Conservation (phyloP, 495 filamentous ascomycete genomes). For the Penicillium fimorum region DNA sequence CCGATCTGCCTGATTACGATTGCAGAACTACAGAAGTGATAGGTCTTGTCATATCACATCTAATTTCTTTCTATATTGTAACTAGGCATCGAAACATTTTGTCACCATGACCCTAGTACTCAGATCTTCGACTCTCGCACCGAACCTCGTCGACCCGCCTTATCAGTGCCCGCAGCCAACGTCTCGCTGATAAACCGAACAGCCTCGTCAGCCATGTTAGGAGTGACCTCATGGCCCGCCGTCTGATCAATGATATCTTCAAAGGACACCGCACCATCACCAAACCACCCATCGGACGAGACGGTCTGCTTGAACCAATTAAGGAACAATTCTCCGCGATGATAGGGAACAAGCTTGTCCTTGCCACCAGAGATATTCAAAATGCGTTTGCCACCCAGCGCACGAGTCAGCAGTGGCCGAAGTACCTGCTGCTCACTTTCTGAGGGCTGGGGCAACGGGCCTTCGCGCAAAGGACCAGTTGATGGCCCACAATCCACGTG, state of each 20-base stretch:
- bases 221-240: conserved; percentile 70
- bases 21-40: background rate
- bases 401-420: conserved; percentile 41
- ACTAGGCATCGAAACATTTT: conserved; percentile 9
- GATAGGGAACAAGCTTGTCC: conserved; percentile 85
- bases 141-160: conserved; percentile 26
- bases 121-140: conserved; percentile 45
- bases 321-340: conserved; percentile 65
- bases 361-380: conserved; percentile 70
- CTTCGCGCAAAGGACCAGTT: conserved; percentile 27
- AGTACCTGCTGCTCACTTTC: conserved; percentile 42
- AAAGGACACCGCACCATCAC: conserved; percentile 57
- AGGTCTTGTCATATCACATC: background rate
- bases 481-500: conserved; percentile 37
- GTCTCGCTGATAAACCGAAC: conserved; percentile 62
- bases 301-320: conserved; percentile 64
- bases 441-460: conserved; percentile 47
- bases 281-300: conserved; percentile 53
- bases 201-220: conserved; percentile 70
- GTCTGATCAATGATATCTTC: conserved; percentile 72
- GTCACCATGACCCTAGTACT: background rate
- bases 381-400: conserved; percentile 70
- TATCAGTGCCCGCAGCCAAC: conserved; percentile 25
- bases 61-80: conserved; percentile 4
- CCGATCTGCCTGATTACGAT: background rate